Evolutionary conservation across 805 yeast genomes (phyloP).

Genomic region (Metschnikowia amazonensis): DNA sequence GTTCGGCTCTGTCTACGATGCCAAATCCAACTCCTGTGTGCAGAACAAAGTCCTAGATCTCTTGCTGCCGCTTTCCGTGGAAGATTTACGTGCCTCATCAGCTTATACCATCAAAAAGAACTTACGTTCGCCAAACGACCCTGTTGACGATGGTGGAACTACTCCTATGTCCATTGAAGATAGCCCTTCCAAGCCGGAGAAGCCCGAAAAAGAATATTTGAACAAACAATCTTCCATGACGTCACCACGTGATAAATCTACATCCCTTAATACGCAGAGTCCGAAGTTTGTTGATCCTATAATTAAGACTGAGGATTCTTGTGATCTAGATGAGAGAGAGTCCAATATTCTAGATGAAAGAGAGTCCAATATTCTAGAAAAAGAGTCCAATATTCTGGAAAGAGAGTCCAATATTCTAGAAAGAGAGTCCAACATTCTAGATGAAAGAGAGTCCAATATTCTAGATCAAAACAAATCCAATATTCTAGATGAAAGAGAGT

Average conservation of each 20-base stretch:
- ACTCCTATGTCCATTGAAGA: constrained; percentile 35
- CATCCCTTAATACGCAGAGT: too few relatives aligned
- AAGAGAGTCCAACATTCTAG: background rate
- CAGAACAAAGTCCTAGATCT: constrained; percentile 30
- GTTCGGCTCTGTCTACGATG: background rate
- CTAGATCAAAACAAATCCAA: too few relatives aligned
- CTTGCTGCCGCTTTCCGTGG: constrained; percentile 39
- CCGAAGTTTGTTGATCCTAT: too few relatives aligned
- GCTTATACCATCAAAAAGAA: constrained; percentile 11
- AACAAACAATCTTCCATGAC: background rate
- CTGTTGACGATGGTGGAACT: constrained; percentile 10
- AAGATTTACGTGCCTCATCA: constrained; percentile 29
- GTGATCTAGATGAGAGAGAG: too few relatives aligned
- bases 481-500: background rate
- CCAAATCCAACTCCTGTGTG: background rate
- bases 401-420: too few relatives aligned
- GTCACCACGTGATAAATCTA: too few relatives aligned
- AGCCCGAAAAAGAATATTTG: too few relatives aligned
- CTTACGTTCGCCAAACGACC: background rate
- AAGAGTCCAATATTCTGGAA: too few relatives aligned
- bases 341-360: background rate
- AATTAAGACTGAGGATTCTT: too few relatives aligned
- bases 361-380: too few relatives aligned
- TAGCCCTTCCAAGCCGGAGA: constrained; percentile 8
- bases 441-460: background rate